Percentiles rank a stretch among this genome's conserved stretches.
These are phyloP conservation scores for Pholiota molesta DNA, from an alignment of 768 basidiomycete species.

Conservation along the genomic window DNA sequence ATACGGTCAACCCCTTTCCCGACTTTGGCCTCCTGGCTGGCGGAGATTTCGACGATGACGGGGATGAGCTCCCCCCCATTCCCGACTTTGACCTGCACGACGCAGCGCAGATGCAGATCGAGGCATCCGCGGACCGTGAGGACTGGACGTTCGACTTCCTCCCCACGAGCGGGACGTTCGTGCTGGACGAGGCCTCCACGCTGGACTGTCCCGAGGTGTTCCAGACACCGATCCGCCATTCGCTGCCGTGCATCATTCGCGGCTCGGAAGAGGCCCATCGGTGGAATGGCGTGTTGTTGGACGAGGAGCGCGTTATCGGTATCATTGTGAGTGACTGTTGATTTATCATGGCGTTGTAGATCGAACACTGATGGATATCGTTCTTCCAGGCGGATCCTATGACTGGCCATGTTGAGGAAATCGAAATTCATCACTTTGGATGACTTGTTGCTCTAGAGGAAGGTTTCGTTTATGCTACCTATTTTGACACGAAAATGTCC, in stretches of 20 bases:
- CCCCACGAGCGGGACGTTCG: not conserved
- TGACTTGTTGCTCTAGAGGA: not conserved
- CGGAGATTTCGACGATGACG: not conserved
- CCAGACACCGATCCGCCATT: not conserved
- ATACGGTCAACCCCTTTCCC: no score
- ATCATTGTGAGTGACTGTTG: not conserved
- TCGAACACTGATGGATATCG: not conserved
- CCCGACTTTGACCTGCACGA: not conserved
- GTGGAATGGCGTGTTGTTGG: not conserved
- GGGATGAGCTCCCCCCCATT: not conserved
- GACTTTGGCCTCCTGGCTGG: no score
- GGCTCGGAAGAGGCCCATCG: not conserved
- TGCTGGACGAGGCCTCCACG: not conserved
- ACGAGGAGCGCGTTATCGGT: conserved; percentile 5
- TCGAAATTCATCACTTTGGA: conserved; percentile 1
- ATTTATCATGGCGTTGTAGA: no score
- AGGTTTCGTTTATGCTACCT: no score
- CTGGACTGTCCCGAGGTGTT: conserved; percentile 1
- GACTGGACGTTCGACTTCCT: conserved; percentile 1
- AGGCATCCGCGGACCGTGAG: conserved; percentile 23
- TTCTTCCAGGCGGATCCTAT: not conserved
- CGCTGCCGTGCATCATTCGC: conserved; percentile 1
- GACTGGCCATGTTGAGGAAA: not conserved
- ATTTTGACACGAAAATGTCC: no score
- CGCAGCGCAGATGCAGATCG: not conserved